Evolutionary conservation across 805 yeast genomes (phyloP), one percentile per base, ranked within the genome.

Genomic region (Metschnikowia koreensis): DNA sequence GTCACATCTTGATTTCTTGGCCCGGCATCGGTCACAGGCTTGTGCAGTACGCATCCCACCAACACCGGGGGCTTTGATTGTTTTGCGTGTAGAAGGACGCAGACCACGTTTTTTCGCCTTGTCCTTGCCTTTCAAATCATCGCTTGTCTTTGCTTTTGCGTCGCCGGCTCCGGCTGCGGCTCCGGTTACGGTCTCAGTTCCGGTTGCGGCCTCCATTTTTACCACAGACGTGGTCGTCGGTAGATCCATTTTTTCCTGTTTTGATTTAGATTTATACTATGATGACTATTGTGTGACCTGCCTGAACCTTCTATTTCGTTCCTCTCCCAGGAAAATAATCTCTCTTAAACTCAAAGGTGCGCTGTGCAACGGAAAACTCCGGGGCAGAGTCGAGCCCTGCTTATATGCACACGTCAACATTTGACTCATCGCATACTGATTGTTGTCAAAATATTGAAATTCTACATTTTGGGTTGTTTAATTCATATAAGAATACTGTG

Each of bases 1-100:
- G 59, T 87, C 93, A 70, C 96, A 87, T 52, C 84, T 80, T 11
- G 86, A 83, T 67, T 88, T 88, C 63, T 87, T 88, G 45, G 88
- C 81, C 46, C 97, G 73, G 63, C 97, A 91, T 46, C 97, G 71
- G 65, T 90, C 97, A 67, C 97, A 90, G 0, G 96, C 96, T 64
- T 90, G 97, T 0, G 96, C 92, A 2, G 88, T 87, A 51, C 97
- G 70, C 52, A 82, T 85, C 0, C 80, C 74, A 28, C 79, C 75
- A 12, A 83, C 72, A 1, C 93, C 92, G 1, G 89, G 89, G 1
- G 89, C 80, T 56, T 80, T 79, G 51, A 88, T 89, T n/a, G 71
- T 72, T 48, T 71, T 71, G 4, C 46, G 41, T 13, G 39, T 36
- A 8, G 46, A 17, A 5, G 44, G 36, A 3, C 41, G 12, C 7